Percentiles rank a stretch among this genome's conserved stretches.
phyloP scores from a whole-genome alignment of 176 grass and related monocot species.

The Carex parvula region DNA sequence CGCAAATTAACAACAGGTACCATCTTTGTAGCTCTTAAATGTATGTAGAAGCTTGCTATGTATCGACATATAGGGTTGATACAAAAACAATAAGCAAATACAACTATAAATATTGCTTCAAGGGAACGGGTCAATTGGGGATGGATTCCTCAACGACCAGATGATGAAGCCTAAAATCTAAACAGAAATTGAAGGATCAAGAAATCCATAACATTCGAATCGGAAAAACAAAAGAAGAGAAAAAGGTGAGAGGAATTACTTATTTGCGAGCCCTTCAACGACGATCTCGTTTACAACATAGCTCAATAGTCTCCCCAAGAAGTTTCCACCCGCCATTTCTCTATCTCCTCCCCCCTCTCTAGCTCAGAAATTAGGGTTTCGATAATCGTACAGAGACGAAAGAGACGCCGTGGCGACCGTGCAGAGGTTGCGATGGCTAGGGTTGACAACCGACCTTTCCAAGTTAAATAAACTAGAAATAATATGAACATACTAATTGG shows the following conservation, averaged over 20 bases:
- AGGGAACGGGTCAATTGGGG: conserved; percentile 64
- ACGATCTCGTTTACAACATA: conserved; percentile 42
- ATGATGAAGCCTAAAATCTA: conserved; percentile 54
- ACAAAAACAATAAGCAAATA: conserved; percentile 34
- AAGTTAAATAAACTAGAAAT: neutral
- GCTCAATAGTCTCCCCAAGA: conserved; percentile 32
- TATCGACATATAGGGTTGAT: neutral
- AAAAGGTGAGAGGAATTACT: conserved; percentile 12
- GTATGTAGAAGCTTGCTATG: conserved; percentile 48
- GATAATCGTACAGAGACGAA: conserved; percentile 40
- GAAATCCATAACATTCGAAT: neutral
- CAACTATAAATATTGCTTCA: conserved; percentile 68
- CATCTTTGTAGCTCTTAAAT: neutral
- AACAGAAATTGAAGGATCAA: neutral
- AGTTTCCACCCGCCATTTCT: conserved; percentile 36
- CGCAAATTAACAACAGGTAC: neutral
- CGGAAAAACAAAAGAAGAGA: neutral
- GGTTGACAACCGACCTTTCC: neutral
- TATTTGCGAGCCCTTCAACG: conserved; percentile 43
- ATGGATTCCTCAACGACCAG: conserved; percentile 60
- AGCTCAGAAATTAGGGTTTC: conserved; percentile 51
- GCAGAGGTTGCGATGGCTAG: neutral
- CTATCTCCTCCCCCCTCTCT: conserved; percentile 4
- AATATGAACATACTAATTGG: neutral
- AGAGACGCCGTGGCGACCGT: neutral